Evolutionary conservation across 805 yeast species (phyloP), one percentile per base, ranked within the genome.

Genomic region (Metschnikowia vanudenii): DNA sequence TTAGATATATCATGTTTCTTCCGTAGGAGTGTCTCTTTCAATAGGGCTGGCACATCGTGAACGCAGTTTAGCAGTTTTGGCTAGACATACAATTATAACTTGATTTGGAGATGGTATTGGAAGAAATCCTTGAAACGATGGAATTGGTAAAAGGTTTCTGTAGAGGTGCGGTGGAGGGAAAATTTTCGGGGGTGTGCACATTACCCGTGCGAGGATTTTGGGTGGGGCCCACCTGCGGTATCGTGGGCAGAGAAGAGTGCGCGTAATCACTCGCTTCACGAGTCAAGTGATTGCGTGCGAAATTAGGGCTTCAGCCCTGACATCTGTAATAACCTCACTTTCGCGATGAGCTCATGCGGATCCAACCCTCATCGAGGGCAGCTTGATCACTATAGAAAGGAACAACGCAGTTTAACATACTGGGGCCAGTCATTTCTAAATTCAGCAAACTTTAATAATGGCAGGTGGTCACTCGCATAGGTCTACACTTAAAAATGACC

Each of bases 401-500:
- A 24, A 14, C 24, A 34, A 17, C 37, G 10, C n/a, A 11, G n/a
- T 16, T 30, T n/a, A n/a, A 30, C 16, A 30, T 30, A 30, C 14
- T 14, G 17, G 17, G 33, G 33, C n/a, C n/a, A 14, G 10, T 7
- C 14, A 30, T n/a, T n/a, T 6, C 3, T 13, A 30, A 13, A 3
- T 6, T 3, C 33, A 13, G 12, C 5, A 4, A 30, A n/a, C n/a
- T 14, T n/a, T 10, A 30, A 30, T 30, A 13, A 81, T 83, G 85
- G 88, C 85, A 43, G 87, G 87, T 58, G 69, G 71, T 28, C 86
- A 84, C 64, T 80, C 89, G 7, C 98, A 94, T 64, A 79, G 98
- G 63, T 76, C 92, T 11, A 81, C 96, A 3, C 69, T 88, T 37
- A 92, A 89, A 67, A 84, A 83, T 61, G 82, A 82, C 39, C 96